Evolutionary conservation across 2,329 filamentous ascomycete genomes (phyloP).

Genomic region (Ceratocystis alfenasii): DNA sequence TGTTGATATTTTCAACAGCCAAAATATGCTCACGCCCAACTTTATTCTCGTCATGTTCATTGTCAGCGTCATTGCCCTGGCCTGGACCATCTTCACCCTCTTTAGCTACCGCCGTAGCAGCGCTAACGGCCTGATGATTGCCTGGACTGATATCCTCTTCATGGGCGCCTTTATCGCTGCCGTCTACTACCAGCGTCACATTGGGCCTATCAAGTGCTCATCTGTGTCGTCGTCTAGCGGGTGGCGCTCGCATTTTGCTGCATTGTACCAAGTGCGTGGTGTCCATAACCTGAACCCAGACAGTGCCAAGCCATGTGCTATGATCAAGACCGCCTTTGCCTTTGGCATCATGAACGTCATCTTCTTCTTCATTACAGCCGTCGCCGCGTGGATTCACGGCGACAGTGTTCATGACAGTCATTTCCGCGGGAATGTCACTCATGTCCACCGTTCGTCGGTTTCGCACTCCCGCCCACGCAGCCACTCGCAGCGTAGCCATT

Average conservation of each 20-base stretch:
- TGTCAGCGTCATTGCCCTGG: conserved; percentile 49
- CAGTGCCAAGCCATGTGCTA: conserved; percentile 67
- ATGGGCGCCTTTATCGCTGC: conserved; percentile 52
- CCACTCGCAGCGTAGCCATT: conserved; percentile 24
- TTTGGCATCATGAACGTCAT: conserved; percentile 80
- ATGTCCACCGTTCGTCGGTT: conserved; percentile 28
- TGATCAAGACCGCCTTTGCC: conserved; percentile 85
- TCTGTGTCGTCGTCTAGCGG: conserved; percentile 37
- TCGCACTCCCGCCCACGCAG: conserved; percentile 25
- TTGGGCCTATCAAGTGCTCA: conserved; percentile 55
- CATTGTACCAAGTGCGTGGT: conserved; percentile 45
- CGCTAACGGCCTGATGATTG: conserved; percentile 49
- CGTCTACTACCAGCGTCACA: conserved; percentile 48
- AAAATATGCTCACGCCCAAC: conserved; percentile 48
- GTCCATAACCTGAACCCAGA: conserved; percentile 39
- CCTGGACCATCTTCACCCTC: conserved; percentile 53
- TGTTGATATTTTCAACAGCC: conserved; percentile 45
- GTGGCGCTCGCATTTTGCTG: conserved; percentile 49
- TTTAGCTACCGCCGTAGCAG: conserved; percentile 54
- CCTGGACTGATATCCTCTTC: conserved; percentile 48
- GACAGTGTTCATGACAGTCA: conserved; percentile 34
- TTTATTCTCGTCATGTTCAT: conserved; percentile 57
- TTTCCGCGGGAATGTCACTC: conserved; percentile 33
- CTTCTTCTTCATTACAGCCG: conserved; percentile 65
- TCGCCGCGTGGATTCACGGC: conserved; percentile 54